phyloP scores from a whole-genome alignment of 768 basidiomycete species.

The Nidularia pulvinata region DNA sequence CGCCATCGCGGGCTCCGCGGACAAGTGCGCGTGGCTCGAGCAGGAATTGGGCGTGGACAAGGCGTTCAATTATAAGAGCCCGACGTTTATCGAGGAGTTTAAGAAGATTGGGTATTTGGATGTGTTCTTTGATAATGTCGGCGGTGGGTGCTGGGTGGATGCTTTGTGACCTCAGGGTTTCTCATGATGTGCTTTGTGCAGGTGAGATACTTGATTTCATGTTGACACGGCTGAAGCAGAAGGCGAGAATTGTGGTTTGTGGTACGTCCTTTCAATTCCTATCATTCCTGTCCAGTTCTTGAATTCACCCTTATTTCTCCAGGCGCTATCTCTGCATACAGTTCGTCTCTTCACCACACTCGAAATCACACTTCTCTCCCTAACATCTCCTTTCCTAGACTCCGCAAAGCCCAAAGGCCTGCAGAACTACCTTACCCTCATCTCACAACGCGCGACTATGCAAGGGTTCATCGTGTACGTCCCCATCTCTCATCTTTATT shows the following conservation, averaged over 20 bases:
- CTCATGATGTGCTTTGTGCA: background rate
- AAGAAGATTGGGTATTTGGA: conserved; percentile 80
- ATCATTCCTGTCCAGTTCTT: background rate
- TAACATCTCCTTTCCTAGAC: conserved; percentile 33
- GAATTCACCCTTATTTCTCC: conserved; percentile 3
- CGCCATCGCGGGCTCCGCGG: conserved; percentile 82
- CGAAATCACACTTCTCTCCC: background rate
- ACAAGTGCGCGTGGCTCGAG: conserved; percentile 88
- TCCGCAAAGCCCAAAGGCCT: conserved; percentile 62
- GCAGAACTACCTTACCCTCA: conserved; percentile 65
- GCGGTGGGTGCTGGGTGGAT: conserved; percentile 29
- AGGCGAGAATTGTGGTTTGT: conserved; percentile 80
- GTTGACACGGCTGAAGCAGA: conserved; percentile 70
- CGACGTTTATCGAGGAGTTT: conserved; percentile 70
- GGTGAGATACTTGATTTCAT: conserved; percentile 83
- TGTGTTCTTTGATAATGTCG: conserved; percentile 85
- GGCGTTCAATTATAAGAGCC: conserved; percentile 87
- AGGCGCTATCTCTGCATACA: conserved; percentile 89
- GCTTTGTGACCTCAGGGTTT: background rate
- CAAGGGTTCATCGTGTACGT: conserved; percentile 83
- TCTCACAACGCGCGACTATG: conserved; percentile 76
- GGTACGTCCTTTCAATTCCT: conserved; percentile 43
- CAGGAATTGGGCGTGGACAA: conserved; percentile 81
- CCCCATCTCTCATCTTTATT: background rate
- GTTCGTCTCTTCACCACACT: conserved; percentile 31